Percentiles rank a stretch among this genome's conserved stretches.
phyloP scores from a whole-genome alignment of 2,329 filamentous ascomycete species.

The Hypocreales sp. region DNA sequence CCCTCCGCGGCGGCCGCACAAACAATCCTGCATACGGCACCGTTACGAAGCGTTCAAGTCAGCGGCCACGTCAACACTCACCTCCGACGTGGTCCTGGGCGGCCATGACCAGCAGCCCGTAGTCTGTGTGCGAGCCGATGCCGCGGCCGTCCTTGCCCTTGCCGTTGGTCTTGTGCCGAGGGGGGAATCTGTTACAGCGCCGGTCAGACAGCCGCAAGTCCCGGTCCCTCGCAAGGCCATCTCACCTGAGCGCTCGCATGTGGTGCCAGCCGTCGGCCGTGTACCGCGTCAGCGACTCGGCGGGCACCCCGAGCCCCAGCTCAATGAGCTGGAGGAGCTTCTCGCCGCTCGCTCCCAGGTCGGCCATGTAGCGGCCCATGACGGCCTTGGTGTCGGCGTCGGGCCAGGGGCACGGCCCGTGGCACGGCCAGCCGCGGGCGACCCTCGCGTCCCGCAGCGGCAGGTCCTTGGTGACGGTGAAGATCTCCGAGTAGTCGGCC shows the following conservation, averaged over 20 bases:
- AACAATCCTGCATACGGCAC: conserved; percentile 31
- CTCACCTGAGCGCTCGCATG: conserved; percentile 28
- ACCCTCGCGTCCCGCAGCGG: conserved; percentile 21
- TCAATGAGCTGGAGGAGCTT: conserved; percentile 29
- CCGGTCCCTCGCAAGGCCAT: background rate
- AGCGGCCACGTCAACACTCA: too few species aligned
- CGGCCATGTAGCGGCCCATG: conserved; percentile 24
- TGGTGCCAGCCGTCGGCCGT: conserved; percentile 36
- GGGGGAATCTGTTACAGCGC: conserved; percentile 13
- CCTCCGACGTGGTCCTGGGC: conserved; percentile 34
- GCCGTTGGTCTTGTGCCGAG: conserved; percentile 22
- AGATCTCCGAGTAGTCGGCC: conserved; percentile 35
- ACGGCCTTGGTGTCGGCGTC: conserved; percentile 21
- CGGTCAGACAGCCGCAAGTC: background rate
- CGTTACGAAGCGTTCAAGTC: too few species aligned
- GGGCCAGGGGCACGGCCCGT: conserved; percentile 33
- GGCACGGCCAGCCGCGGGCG: conserved; percentile 27
- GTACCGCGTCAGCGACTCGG: conserved; percentile 22
- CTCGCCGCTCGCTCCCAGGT: conserved; percentile 24
- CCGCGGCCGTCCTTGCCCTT: conserved; percentile 32
- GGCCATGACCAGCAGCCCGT: conserved; percentile 33
- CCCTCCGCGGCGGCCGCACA: conserved; percentile 23
- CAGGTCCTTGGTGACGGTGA: conserved; percentile 34
- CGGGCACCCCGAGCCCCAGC: conserved; percentile 23
- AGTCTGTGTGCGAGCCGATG: conserved; percentile 36